Percentiles rank a stretch among this genome's conserved stretches.
phyloP scores from a whole-genome alignment of 2,329 filamentous ascomycete species.

The Graphiopsis chlorocephala region DNA sequence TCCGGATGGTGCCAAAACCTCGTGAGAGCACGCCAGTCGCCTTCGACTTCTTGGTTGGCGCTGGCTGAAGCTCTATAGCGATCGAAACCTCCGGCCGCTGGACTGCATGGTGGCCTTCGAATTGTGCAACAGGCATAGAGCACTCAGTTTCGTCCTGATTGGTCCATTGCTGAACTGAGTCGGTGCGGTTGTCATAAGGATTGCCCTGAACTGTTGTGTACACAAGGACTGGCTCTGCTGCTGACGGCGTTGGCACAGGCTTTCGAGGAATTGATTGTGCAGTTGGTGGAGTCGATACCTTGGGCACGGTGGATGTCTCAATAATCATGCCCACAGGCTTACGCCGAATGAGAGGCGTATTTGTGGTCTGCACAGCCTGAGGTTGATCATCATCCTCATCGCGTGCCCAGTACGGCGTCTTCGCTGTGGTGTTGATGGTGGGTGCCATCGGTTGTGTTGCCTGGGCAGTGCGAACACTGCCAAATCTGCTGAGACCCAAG shows the following conservation, averaged over 20 bases:
- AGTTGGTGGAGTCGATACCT: background rate
- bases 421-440: background rate
- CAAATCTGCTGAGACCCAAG: background rate
- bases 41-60: background rate
- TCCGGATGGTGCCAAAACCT: background rate
- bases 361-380: background rate
- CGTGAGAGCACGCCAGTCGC: background rate
- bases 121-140: background rate
- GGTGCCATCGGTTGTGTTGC: background rate
- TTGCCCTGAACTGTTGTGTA: background rate
- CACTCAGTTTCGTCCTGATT: background rate
- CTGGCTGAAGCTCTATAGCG: background rate
- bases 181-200: background rate
- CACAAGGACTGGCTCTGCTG: background rate
- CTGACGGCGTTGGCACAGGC: background rate
- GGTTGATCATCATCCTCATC: background rate
- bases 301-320: background rate
- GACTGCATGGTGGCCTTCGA: background rate
- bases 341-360: background rate
- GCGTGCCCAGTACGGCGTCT: constrained; percentile 7
- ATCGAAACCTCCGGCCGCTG: background rate
- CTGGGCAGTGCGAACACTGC: background rate
- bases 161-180: background rate
- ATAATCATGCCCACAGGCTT: background rate
- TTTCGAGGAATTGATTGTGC: background rate